phyloP scores from a whole-genome alignment of 805 yeast species.

The Lipomyces kockii region DNA sequence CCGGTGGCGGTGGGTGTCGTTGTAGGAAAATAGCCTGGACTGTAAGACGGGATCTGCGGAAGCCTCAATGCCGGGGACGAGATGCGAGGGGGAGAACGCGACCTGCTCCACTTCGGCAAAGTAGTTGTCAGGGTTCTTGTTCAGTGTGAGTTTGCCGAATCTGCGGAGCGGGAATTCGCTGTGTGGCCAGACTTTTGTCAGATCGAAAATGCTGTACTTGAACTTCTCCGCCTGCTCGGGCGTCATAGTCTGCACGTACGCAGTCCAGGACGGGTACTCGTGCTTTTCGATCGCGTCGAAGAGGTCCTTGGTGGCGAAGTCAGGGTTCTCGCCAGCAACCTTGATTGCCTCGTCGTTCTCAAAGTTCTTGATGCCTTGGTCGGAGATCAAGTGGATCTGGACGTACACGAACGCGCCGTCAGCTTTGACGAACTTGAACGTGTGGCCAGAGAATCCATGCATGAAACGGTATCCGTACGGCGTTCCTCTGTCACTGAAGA shows the following conservation, averaged over 20 bases:
- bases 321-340: conserved; percentile 57
- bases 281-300: conserved; percentile 55
- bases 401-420: conserved; percentile 59
- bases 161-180: conserved; percentile 58
- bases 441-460: conserved; percentile 70
- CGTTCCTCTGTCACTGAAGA: conserved; percentile 66
- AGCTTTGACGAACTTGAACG: conserved; percentile 60
- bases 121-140: conserved; percentile 62
- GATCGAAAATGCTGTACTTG: conserved; percentile 55
- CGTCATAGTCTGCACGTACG: conserved; percentile 64
- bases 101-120: conserved; percentile 57
- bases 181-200: conserved; percentile 65
- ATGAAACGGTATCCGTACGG: conserved; percentile 59
- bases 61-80: conserved; percentile 76
- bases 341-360: conserved; percentile 54
- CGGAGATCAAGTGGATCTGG: conserved; percentile 59
- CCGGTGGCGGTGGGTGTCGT: conserved; percentile 78
- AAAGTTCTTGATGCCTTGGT: conserved; percentile 56
- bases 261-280: conserved; percentile 57
- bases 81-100: conserved; percentile 74
- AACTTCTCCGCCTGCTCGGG: conserved; percentile 59
- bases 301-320: conserved; percentile 53
- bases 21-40: conserved; percentile 74
- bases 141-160: conserved; percentile 59
- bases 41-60: conserved; percentile 79